Percentiles rank a stretch among this genome's conserved stretches.
Conservation (phyloP, 2,329 filamentous ascomycete species). For the Pseudogymnoascus sp. region DNA sequence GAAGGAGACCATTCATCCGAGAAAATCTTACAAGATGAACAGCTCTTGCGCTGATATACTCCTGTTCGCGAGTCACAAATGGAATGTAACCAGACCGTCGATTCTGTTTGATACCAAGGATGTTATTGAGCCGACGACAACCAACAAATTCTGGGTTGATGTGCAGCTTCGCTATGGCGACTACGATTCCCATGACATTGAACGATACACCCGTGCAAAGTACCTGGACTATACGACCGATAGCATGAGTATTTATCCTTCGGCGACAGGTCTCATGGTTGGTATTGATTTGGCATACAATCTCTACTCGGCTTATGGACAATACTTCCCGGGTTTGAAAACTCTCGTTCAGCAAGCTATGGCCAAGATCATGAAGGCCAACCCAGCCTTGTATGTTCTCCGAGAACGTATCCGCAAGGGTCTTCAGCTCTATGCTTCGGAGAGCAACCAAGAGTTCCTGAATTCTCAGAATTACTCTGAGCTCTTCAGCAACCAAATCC, state of each 20-base stretch:
- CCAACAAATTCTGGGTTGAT: constrained; percentile 99
- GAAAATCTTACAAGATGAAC: constrained; percentile 99
- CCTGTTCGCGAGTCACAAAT: constrained; percentile 95
- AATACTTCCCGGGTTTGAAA: constrained; percentile 98
- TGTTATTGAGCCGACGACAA: constrained; percentile 83
- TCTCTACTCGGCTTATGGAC: constrained; percentile 92
- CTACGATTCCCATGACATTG: constrained; percentile 98
- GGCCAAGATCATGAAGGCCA: constrained; percentile 99
- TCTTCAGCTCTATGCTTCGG: constrained; percentile 93
- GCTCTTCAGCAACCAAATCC: constrained; percentile 97
- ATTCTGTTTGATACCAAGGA: constrained; percentile 95
- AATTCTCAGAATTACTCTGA: constrained; percentile 99
- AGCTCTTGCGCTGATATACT: constrained; percentile 96
- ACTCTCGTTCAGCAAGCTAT: constrained; percentile 94
- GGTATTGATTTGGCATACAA: constrained; percentile 98
- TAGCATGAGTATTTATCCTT: constrained; percentile 97
- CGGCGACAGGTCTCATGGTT: constrained; percentile 93
- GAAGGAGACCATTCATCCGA: constrained; percentile 96
- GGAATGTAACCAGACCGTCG: constrained; percentile 93
- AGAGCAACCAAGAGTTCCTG: constrained; percentile 97
- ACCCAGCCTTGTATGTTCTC: constrained; percentile 90
- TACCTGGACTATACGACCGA: constrained; percentile 98
- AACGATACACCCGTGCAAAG: constrained; percentile 93
- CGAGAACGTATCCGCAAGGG: constrained; percentile 98
- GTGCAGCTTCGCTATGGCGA: constrained; percentile 95